Evolutionary conservation across 2,329 filamentous ascomycete species (phyloP).

Genomic region (Malbranchea zuffiana): DNA sequence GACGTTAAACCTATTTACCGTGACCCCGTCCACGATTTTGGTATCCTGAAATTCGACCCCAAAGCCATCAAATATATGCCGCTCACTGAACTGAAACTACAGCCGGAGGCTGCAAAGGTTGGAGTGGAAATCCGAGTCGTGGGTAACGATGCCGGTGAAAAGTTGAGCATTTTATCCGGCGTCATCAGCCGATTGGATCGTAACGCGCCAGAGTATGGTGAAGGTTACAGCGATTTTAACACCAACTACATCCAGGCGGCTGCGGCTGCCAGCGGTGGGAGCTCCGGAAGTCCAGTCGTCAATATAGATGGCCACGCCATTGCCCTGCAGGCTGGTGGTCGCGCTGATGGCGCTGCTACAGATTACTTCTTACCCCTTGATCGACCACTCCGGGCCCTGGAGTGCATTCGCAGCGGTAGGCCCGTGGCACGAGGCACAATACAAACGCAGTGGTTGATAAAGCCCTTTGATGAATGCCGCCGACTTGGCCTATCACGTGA

Average conservation of each 20-base stretch:
- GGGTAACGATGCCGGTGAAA: slow-evolving; percentile 96
- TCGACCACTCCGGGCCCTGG: slow-evolving; percentile 72
- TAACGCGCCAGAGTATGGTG: slow-evolving; percentile 94
- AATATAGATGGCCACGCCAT: slow-evolving; percentile 89
- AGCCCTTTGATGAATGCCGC: slow-evolving; percentile 94
- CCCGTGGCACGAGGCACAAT: slow-evolving; percentile 87
- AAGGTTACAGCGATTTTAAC: slow-evolving; percentile 97
- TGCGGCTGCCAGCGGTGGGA: slow-evolving; percentile 89
- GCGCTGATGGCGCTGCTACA: slow-evolving; percentile 88
- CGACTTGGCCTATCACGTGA: slow-evolving; percentile 72
- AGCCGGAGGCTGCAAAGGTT: slow-evolving; percentile 75
- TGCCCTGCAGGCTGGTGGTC: slow-evolving; percentile 84
- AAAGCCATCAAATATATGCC: slow-evolving; percentile 97
- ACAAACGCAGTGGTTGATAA: slow-evolving; percentile 92
- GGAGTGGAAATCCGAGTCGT: slow-evolving; percentile 93
- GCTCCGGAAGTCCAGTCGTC: slow-evolving; percentile 95
- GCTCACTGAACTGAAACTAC: slow-evolving; percentile 64
- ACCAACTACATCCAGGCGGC: slow-evolving; percentile 96
- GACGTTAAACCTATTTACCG: slow-evolving; percentile 95
- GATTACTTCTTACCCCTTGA: slow-evolving; percentile 96
- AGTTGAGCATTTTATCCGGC: slow-evolving; percentile 92
- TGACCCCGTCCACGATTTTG: slow-evolving; percentile 96
- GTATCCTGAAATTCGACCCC: slow-evolving; percentile 90
- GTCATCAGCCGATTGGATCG: slow-evolving; percentile 93
- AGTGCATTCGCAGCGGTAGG: slow-evolving; percentile 67